These are phyloP conservation scores for Calocybe cyanea DNA, from an alignment of 768 basidiomycete species.

Conservation along the genomic window DNA sequence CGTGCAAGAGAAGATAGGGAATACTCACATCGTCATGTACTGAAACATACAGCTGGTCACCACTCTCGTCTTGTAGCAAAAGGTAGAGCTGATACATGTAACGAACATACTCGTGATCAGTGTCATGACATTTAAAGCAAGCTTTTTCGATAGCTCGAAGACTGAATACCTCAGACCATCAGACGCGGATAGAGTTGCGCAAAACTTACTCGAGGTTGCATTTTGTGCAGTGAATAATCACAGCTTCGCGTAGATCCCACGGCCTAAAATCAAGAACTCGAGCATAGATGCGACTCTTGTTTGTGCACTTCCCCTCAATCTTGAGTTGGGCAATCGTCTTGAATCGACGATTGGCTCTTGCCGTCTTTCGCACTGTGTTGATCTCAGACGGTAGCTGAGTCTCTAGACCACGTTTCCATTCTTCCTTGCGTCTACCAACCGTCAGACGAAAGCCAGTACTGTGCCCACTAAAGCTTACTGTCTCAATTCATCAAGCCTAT, in stretches of 20 bases:
- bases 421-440: conserved; percentile 24
- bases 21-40: conserved; percentile 42
- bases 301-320: conserved; percentile 26
- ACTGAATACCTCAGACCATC: conserved; percentile 25
- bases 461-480: conserved; percentile 26
- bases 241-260: conserved; percentile 41
- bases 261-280: conserved; percentile 57
- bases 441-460: neutral
- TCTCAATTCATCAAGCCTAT: conserved; percentile 38
- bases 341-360: neutral
- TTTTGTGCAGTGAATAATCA: conserved; percentile 44
- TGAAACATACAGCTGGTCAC: conserved; percentile 38
- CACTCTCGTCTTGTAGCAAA: conserved; percentile 47
- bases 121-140: conserved; percentile 53
- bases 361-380: neutral
- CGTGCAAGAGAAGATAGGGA: neutral
- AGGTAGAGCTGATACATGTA: conserved; percentile 48
- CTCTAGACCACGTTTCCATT: conserved; percentile 20
- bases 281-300: conserved; percentile 41
- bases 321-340: conserved; percentile 26
- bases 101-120: conserved; percentile 44
- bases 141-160: conserved; percentile 36
- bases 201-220: conserved; percentile 47
- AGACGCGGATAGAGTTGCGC: neutral
- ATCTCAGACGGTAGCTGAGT: neutral